phyloP scores from a whole-genome alignment of 208 protist genomes.

The Kentomonas sorsogonicus region DNA sequence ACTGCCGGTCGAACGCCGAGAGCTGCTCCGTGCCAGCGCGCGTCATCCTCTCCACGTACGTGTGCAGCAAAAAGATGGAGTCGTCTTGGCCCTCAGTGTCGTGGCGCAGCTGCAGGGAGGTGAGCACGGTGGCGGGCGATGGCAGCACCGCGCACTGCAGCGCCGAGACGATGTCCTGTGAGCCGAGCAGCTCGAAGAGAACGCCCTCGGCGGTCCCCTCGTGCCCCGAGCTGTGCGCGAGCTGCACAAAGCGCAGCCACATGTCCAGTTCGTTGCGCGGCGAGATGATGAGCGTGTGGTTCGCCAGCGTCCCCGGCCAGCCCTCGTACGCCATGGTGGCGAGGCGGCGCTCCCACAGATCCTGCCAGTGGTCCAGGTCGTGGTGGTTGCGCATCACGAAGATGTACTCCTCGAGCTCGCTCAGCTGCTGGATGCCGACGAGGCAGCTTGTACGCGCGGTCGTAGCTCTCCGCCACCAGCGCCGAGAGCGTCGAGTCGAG shows the following conservation, averaged over 20 bases:
- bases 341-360: conserved; percentile 83
- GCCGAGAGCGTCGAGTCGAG: conserved; percentile 95
- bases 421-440: conserved; percentile 97
- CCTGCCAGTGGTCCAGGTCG: conserved; percentile 70
- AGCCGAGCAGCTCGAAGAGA: conserved; percentile 79
- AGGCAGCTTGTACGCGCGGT: conserved; percentile 96
- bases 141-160: conserved; percentile 49
- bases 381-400: conserved; percentile 65
- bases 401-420: conserved; percentile 98
- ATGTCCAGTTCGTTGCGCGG: conserved; percentile 92
- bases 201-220: conserved; percentile 86
- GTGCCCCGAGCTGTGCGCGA: conserved; percentile 89
- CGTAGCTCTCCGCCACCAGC: conserved; percentile 97
- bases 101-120: conserved; percentile 82
- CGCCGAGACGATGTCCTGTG: conserved; percentile 53
- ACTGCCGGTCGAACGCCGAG: conserved; percentile 13
- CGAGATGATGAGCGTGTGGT: conserved; percentile 93
- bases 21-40: conserved; percentile 4
- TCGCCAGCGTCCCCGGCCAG: conserved; percentile 96
- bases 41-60: conserved; percentile 63
- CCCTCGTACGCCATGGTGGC: conserved; percentile 91
- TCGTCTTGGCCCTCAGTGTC: conserved; percentile 66
- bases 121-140: conserved; percentile 67
- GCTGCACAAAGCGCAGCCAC: conserved; percentile 96
- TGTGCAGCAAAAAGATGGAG: conserved; percentile 61